phyloP scores from a whole-genome alignment of 345 rosid genomes.

The Acer negundo region DNA sequence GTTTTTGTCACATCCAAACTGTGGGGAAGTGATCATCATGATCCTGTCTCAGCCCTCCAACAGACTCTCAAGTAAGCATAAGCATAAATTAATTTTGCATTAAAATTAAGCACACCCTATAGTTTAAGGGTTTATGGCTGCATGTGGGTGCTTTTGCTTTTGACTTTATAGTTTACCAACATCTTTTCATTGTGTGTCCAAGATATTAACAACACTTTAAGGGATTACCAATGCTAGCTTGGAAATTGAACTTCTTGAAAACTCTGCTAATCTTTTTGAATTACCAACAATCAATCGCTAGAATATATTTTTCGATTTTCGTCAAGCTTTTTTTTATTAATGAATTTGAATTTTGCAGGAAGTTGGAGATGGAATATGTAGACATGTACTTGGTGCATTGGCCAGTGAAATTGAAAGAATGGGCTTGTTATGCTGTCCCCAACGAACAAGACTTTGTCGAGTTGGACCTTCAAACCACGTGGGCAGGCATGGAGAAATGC shows the following conservation, averaged over 20 bases:
- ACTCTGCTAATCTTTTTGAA: neutral
- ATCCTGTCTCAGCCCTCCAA: conserved; percentile 70
- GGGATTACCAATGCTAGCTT: neutral
- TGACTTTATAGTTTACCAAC: neutral
- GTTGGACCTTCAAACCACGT: conserved; percentile 68
- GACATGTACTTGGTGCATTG: conserved; percentile 95
- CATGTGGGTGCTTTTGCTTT: conserved; percentile 7
- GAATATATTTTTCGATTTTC: too few relatives aligned
- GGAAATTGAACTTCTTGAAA: neutral
- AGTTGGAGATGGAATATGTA: conserved; percentile 63
- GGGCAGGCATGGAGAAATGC: conserved; percentile 88
- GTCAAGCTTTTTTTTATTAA: too few relatives aligned
- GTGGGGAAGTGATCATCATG: conserved; percentile 83
- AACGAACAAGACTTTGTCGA: conserved; percentile 68
- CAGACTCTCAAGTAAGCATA: conserved; percentile 53
- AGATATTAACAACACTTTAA: too few relatives aligned
- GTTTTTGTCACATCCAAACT: conserved; percentile 81
- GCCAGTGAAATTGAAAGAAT: conserved; percentile 86
- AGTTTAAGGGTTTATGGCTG: too few relatives aligned
- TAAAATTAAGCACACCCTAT: too few relatives aligned
- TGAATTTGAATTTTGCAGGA: conserved; percentile 35
- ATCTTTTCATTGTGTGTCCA: neutral
- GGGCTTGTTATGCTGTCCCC: conserved; percentile 52
- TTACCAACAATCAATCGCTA: too few relatives aligned
- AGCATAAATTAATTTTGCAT: neutral